Base-by-base conservation (phyloP, 371 early-diverging fungal species). In the Actinomucor elegans region DNA sequence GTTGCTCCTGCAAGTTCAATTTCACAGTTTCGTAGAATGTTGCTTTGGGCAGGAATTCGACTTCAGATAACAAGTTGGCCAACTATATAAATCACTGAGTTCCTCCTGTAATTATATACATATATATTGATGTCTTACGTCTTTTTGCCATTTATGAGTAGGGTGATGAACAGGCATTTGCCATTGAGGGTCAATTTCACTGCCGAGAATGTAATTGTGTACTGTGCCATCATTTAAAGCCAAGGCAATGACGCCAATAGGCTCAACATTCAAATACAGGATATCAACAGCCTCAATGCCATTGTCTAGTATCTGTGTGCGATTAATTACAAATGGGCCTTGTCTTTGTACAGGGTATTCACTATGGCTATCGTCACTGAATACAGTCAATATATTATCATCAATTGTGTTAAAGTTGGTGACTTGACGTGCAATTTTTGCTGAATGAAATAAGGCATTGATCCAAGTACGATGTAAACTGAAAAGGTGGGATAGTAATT, bases 391-490 rank as follows among this genome's bases (percentile, higher is more conserved):
- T 5, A 33, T 43, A 28, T 59, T 61, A 5, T 33, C 32, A 26
- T 59, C 68, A 11, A 51, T 21, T 8, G 45, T 31, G 15, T 50
- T 45, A n/a, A n/a, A n/a, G n/a, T n/a, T n/a, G n/a, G n/a, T n/a
- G 2, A 48, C 18, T 35, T 58, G 48, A 20, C 47, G 42, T 6
- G 38, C 38, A 18, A 48, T 40, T 32, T 48, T 58, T 5, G 64
- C 61, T 3, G 73, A 66, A 8, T 48, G 43, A 9, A 69, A 38
- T 15, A 71, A 47, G 9, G 59, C 58, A 14, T 60, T 17, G 11
- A 77, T 46, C 77, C 77, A 77, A 34, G 59, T 44, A 12, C 51
- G 63, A 27, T 77, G 77, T 12, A 71, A 54, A 38, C 61, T 61
- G 26, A 69, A 65, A 1, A 69, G 47, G 32, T 59, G 53, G 9